phyloP scores from a whole-genome alignment of 1,139 yeast species.

The Diutina ranongensis region DNA sequence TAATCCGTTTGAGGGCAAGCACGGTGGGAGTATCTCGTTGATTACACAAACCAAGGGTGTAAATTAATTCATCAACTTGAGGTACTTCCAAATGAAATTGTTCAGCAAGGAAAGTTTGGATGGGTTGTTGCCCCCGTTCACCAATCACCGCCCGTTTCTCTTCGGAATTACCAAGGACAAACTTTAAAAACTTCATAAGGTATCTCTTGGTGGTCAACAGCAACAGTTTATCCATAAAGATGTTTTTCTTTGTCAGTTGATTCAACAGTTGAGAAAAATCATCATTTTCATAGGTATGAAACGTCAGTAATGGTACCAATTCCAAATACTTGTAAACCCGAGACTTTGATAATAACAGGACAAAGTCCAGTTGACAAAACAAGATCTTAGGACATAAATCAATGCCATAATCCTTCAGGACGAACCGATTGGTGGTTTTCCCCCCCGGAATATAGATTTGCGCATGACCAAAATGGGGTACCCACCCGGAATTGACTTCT shows the following conservation, averaged over 20 bases:
- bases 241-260: constrained; percentile 72
- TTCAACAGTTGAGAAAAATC: constrained; percentile 69
- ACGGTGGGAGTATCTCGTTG: constrained; percentile 50
- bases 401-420: constrained; percentile 70
- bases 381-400: constrained; percentile 83
- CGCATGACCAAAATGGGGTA: constrained; percentile 47
- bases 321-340: constrained; percentile 87
- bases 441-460: constrained; percentile 61
- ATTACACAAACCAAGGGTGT: constrained; percentile 73
- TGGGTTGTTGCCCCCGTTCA: constrained; percentile 43
- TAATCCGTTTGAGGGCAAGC: constrained; percentile 68
- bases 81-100: constrained; percentile 63
- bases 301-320: constrained; percentile 77
- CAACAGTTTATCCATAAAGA: constrained; percentile 80
- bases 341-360: constrained; percentile 66
- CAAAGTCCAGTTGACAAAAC: constrained; percentile 80
- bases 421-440: constrained; percentile 29
- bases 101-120: constrained; percentile 44
- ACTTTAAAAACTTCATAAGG: constrained; percentile 88
- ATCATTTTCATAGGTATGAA: constrained; percentile 89
- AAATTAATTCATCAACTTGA: constrained; percentile 73
- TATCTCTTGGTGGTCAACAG: constrained; percentile 68
- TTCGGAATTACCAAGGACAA: constrained; percentile 53
- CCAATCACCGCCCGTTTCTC: constrained; percentile 27
- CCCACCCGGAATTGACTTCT: constrained; percentile 40